A percentile compares a stretch with the other conserved stretches of the same genome.
Evolutionary conservation across 108 stramenopile genomes (phyloP).

Genomic region (Conticribra guillardii): DNA sequence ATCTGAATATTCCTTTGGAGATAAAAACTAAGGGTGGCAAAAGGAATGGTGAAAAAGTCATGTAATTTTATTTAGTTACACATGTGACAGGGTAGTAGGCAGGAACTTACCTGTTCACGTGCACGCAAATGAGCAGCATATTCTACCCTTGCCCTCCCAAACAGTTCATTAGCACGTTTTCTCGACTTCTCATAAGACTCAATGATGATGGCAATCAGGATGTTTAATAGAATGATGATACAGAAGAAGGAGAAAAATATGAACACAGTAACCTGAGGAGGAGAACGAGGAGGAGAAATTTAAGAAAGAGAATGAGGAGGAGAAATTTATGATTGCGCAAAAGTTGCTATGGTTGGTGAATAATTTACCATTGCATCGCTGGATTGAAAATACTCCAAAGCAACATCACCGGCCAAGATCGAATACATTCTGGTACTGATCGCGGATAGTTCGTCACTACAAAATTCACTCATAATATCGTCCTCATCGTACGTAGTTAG

Average conservation of each 20-base stretch:
- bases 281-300: not conserved
- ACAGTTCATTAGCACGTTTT: slow-evolving; percentile 25
- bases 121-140: slow-evolving; percentile 49
- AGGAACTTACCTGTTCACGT: slow-evolving; percentile 49
- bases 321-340: not conserved
- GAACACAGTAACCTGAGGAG: slow-evolving; percentile 24
- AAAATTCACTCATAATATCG: slow-evolving; percentile 22
- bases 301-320: not conserved
- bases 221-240: slow-evolving; percentile 50
- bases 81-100: not conserved
- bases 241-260: slow-evolving; percentile 48
- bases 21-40: not conserved
- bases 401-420: slow-evolving; percentile 41
- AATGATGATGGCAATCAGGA: slow-evolving; percentile 52
- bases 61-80: not conserved
- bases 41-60: not conserved
- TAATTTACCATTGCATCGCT: slow-evolving; percentile 22
- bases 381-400: slow-evolving; percentile 34
- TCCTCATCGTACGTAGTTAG: slow-evolving; percentile 1
- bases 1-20: slow-evolving; percentile 34
- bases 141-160: slow-evolving; percentile 44
- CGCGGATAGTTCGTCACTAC: slow-evolving; percentile 25
- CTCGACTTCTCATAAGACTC: slow-evolving; percentile 42
- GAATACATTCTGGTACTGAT: slow-evolving; percentile 40
- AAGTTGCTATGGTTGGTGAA: too few species aligned